These are phyloP conservation scores for Solanum infundibuliforme DNA, from an alignment of 257 asterid species.

Conservation along the genomic window DNA sequence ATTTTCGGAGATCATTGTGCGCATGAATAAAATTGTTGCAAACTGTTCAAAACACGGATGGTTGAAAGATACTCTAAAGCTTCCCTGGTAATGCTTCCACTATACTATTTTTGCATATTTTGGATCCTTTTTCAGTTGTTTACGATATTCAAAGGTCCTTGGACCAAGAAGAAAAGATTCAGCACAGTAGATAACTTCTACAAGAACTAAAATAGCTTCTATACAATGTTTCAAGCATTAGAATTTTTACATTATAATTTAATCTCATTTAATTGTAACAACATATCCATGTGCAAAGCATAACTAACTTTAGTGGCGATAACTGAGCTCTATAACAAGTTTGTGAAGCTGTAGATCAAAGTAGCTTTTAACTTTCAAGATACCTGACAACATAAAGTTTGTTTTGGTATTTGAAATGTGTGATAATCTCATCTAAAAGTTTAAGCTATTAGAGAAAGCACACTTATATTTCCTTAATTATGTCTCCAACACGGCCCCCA, in stretches of 20 bases:
- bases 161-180: neutral
- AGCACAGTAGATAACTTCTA: neutral
- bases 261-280: neutral
- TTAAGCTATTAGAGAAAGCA: neutral
- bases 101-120: neutral
- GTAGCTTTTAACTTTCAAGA: neutral
- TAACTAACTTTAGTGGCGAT: neutral
- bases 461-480: neutral
- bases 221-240: neutral
- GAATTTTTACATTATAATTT: neutral
- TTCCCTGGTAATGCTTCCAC: slow-evolving; percentile 59
- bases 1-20: slow-evolving; percentile 59
- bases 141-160: neutral
- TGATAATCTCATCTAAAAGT: neutral
- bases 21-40: slow-evolving; percentile 56
- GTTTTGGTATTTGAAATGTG: neutral
- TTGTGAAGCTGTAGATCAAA: neutral
- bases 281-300: neutral
- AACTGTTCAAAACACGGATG: slow-evolving; percentile 82
- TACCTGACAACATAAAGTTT: neutral
- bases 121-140: neutral
- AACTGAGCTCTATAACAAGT: neutral
- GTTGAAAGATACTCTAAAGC: slow-evolving; percentile 97
- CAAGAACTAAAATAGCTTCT: neutral
- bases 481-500: neutral